Evolutionary conservation across 129 eudicot species (phyloP).

Genomic region (Arctium lappa): DNA sequence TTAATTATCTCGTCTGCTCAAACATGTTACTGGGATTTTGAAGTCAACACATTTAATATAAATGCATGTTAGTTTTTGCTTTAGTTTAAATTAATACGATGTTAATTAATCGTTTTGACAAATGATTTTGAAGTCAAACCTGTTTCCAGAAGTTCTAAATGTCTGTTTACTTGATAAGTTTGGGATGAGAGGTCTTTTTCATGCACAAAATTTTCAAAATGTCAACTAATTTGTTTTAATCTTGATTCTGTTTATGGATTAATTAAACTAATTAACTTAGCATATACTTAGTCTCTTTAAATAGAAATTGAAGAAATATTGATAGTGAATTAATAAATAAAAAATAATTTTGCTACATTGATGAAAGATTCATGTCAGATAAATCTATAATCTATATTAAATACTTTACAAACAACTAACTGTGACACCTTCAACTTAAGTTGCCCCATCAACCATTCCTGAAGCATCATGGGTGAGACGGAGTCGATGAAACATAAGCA

Average conservation of each 20-base stretch:
- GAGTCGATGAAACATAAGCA: not conserved
- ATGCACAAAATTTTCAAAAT: not conserved
- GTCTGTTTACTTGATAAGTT: not conserved
- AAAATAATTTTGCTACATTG: not conserved
- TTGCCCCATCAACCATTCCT: not conserved
- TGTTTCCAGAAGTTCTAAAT: not conserved
- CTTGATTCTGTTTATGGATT: not conserved
- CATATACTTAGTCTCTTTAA: not conserved
- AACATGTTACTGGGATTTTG: not conserved
- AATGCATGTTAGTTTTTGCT: not conserved
- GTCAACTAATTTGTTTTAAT: slow-evolving; percentile 10
- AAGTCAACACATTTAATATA: slow-evolving; percentile 8
- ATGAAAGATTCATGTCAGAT: not conserved
- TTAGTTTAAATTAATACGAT: not conserved
- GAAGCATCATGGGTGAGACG: too few relatives aligned
- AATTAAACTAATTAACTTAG: too few relatives aligned
- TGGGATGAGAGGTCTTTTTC: slow-evolving; percentile 15
- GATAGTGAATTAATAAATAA: not conserved
- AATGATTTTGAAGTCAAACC: slow-evolving; percentile 11
- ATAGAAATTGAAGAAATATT: not conserved
- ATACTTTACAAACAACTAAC: not conserved
- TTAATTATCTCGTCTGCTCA: not conserved
- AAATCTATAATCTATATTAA: not conserved
- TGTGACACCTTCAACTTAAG: not conserved
- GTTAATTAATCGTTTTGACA: not conserved